Base-by-base conservation (phyloP, 805 yeast genomes). In the Sungouiozyma intestinalis region DNA sequence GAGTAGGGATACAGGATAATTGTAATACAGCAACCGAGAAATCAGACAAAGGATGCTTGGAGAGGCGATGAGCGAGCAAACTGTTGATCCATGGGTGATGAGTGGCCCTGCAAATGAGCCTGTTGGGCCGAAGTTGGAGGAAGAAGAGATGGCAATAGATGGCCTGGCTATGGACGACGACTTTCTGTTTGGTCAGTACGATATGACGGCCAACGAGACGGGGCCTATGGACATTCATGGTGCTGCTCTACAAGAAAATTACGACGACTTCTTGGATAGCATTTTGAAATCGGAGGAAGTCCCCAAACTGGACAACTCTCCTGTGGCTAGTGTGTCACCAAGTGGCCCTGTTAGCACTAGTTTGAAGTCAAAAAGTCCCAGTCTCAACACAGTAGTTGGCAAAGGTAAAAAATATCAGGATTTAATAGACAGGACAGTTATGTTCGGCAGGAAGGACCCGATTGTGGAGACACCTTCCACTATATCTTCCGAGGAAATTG, bases 391-490 rank as follows among this genome's bases (percentile, higher is more conserved):
- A n/a, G n/a, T n/a, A n/a, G n/a, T n/a, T n/a, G n/a, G n/a, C n/a
- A 24, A 24, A 14, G 29, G 32, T 14, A 20, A 32, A 13, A 39
- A 40, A 16, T 36, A 40, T 24, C 36, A 42, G 33, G n/a, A 35
- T 11, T 36, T 47, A 13, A 38, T 48, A 2, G 45, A 44, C 11
- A 43, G 44, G 16, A 48, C 49, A 0, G 36, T 50, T 3, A 39
- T 42, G 2, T 50, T 50, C 32, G 53, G 53, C 16, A 39, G 52
- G 39, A 39, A 18, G 1, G 35, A 36, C 3, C 39, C 46, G 16
- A 31, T 43, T 5, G 8, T 35, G 14, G 38, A 35, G 15, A 35
- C 19, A 4, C 27, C 29, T 9, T 16, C 33, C 37, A n/a, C 27
- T 19, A 35, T 3, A n/a, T 19, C 21, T 18, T 19, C 19, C 8